These are phyloP conservation scores for Apiotrichum domesticum DNA, from an alignment of 1,284 basidiomycete species.

Conservation along the genomic window DNA sequence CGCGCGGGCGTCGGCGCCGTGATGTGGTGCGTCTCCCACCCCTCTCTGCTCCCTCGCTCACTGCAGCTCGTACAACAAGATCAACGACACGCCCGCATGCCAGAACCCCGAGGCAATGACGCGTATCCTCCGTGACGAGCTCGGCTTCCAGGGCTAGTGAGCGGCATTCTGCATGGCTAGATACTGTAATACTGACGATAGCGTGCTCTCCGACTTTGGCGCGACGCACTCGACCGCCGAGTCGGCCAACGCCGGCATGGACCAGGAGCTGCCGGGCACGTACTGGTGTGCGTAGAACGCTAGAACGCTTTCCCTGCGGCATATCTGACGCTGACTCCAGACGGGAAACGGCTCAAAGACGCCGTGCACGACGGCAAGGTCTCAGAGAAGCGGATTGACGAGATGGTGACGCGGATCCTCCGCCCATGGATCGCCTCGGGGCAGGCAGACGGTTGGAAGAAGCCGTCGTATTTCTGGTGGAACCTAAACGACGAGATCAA, in stretches of 20 bases:
- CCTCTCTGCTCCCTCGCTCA: not conserved
- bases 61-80: constrained; percentile 52
- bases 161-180: constrained; percentile 21
- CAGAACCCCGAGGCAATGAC: constrained; percentile 70
- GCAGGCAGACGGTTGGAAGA: constrained; percentile 57
- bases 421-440: constrained; percentile 58
- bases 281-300: constrained; percentile 21
- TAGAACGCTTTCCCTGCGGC: too few species aligned
- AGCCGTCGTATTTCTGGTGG: constrained; percentile 42
- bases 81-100: constrained; percentile 74
- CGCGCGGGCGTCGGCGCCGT: constrained; percentile 47
- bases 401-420: constrained; percentile 51
- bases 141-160: constrained; percentile 52
- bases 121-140: constrained; percentile 69
- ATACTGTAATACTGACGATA: not conserved
- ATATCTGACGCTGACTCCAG: constrained; percentile 13
- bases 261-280: constrained; percentile 49
- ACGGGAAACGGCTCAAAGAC: constrained; percentile 52
- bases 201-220: constrained; percentile 32
- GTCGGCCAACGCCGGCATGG: constrained; percentile 48
- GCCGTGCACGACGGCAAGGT: constrained; percentile 67
- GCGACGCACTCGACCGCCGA: constrained; percentile 42
- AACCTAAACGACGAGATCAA: constrained; percentile 38
- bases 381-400: constrained; percentile 53
- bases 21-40: constrained; percentile 41